Evolutionary conservation across 2,329 filamentous ascomycete genomes (phyloP), one percentile per base, ranked within the genome.

Genomic region (Aspergillus pseudoviridinutans): DNA sequence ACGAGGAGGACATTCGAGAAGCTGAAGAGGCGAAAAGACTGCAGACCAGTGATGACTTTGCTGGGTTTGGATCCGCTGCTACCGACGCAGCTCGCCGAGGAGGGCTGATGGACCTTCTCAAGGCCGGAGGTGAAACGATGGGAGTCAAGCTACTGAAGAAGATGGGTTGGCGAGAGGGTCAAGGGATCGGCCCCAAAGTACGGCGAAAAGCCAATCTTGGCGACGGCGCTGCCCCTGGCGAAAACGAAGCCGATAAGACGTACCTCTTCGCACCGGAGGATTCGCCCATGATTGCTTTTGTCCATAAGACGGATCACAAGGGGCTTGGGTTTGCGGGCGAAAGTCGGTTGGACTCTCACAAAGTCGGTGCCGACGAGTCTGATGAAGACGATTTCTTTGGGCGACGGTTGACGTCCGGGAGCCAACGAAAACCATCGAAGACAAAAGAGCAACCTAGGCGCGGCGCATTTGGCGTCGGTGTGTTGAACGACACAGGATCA

Each of bases 101-200:
- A 50, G 79, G 79, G 51, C 78, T 95, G 44, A 85, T 89, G 66
- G 90, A 91, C 52, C 75, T 97, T 1, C 86, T 97, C 61, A 83
- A 84, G 56, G 78, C 80, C 0, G 82, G 85, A 8, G 90, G 91
- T 38, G 90, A 96, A 60, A 96, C 91, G 0, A 91, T 95, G 81
- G 94, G 94, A 1, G 81, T 89, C 14, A 92, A 90, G 69, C 79
- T 99, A 17, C 78, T 97, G 58, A 90, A 89, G 69, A 89, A 84
- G 68, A 97, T 99, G 93, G 94, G 93, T 17, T 99, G 94, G 94
- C 90, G 88, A 67, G 89, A 93, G 61, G 93, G 92, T 0, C 92
- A 97, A 74, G 94, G 94, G 3, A 87, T 97, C 60, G 94, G 94
- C 0, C 91, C 92, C 24, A 96, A 91, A 73, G 79, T 97, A 35